Percentiles rank a stretch among this genome's conserved stretches.
Evolutionary conservation across 2,329 filamentous ascomycete genomes (phyloP).

Genomic region (Thielaviopsis punctulata): DNA sequence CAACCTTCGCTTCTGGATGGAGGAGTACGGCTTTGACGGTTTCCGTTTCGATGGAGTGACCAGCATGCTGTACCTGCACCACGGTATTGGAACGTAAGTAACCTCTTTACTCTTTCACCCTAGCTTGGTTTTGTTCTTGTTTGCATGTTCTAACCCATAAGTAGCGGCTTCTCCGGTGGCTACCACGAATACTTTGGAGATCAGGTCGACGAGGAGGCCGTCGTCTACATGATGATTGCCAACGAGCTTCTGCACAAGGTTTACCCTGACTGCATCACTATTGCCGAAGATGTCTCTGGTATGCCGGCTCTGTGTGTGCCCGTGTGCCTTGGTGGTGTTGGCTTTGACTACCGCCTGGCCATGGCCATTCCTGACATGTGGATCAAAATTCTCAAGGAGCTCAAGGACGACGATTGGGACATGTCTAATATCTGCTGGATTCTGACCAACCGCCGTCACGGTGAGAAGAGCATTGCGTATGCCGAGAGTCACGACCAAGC

Average conservation of each 20-base stretch:
- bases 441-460: conserved; percentile 79
- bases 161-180: conserved; percentile 81
- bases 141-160: conserved; percentile 15
- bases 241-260: conserved; percentile 90
- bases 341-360: conserved; percentile 90
- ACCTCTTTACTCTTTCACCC: background rate
- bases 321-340: conserved; percentile 72
- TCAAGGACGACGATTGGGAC: conserved; percentile 82
- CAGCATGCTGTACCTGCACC: conserved; percentile 91
- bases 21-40: conserved; percentile 89
- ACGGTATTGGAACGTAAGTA: conserved; percentile 86
- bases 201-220: conserved; percentile 77
- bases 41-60: conserved; percentile 98
- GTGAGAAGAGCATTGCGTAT: conserved; percentile 97
- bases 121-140: background rate
- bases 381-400: conserved; percentile 96
- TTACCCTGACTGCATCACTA: conserved; percentile 74
- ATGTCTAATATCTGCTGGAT: conserved; percentile 73
- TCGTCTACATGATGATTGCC: conserved; percentile 88
- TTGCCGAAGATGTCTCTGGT: conserved; percentile 93
- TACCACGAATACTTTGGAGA: conserved; percentile 96
- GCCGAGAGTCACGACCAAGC: conserved; percentile 96
- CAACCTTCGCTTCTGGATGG: conserved; percentile 98
- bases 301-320: conserved; percentile 94
- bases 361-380: conserved; percentile 99